phyloP scores from a whole-genome alignment of 305 asterid genomes.

The Fraxinus sp. region DNA sequence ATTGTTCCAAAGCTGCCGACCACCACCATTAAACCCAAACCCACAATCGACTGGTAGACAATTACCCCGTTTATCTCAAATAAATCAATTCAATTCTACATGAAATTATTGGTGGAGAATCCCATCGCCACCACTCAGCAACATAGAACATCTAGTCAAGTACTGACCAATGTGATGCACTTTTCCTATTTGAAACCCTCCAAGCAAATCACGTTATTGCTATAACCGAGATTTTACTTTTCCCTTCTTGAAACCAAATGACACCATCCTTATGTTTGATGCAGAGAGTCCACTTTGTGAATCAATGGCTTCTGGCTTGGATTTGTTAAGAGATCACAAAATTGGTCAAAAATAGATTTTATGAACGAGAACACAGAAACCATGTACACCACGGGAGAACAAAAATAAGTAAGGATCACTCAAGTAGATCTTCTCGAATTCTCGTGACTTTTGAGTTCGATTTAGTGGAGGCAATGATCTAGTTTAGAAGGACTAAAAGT shows the following conservation, averaged over 20 bases:
- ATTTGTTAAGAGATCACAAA: not conserved
- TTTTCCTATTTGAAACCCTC: not conserved
- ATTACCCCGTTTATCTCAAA: not conserved
- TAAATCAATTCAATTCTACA: not conserved
- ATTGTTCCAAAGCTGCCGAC: not conserved
- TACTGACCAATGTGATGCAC: not conserved
- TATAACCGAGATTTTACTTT: not conserved
- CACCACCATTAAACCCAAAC: not conserved
- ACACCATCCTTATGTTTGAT: not conserved
- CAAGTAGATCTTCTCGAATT: not conserved
- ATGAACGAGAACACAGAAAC: not conserved
- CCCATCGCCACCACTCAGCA: not conserved
- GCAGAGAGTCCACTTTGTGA: not conserved
- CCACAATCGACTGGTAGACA: not conserved
- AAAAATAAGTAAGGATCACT: not conserved
- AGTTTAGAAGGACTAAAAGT: not conserved
- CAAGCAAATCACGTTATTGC: not conserved
- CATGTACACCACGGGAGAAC: not conserved
- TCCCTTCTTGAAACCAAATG: not conserved
- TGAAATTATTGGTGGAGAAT: not conserved
- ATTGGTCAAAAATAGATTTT: not conserved
- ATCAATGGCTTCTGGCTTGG: not conserved
- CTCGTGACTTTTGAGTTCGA: not conserved
- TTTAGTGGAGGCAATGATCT: not conserved
- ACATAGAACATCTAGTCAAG: not conserved